Base-by-base conservation (phyloP, 441 rosid genomes). In the Brassica hybrid region DNA sequence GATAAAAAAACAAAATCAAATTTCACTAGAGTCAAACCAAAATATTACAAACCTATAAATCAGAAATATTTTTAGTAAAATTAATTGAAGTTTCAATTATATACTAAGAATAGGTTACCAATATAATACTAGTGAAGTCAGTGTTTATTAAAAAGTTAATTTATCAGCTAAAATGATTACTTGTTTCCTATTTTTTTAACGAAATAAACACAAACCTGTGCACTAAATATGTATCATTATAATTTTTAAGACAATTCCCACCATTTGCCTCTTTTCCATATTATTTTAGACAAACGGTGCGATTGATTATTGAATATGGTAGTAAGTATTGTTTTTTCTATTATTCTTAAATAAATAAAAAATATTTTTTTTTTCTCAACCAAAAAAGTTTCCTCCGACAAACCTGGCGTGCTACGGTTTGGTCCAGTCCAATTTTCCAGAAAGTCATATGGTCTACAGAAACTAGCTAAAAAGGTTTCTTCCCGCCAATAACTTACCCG, bases 341-440 rank as follows among this genome's bases (percentile, higher is more conserved):
- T 45, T 13, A 12, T 45, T 13, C 16, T 13, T 13, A 45, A 48
- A 48, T 0, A n/a, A n/a, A n/a, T n/a, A 45, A 45, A 12, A 45
- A 48, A 17, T 13, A 48, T 48, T 13, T 48, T n/a, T 11, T 48
- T 12, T 48, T 48, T 13, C 54, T 48, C 54, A 1, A 5, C 3
- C 4, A 45, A 45, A 45, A 13, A 7, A 45, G 54, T 45, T 45
- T 58, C 0, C 30, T 72, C 43, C 67, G 72, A 72, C 81, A 60
- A 72, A 78, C 0, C 77, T 72, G 73, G 73, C 77, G 73, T 77
- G 73, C 61, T 27, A 71, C 25, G 80, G 72, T 65, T 72, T 66
- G 43, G 80, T 43, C 62, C 62, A 68, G 72, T 77, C 76, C 69
- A 67, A 13, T 18, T 61, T 52, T 73, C 74, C 19, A 67, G 50